Conservation (phyloP, 306 rosid species). For the Rosa persica region DNA sequence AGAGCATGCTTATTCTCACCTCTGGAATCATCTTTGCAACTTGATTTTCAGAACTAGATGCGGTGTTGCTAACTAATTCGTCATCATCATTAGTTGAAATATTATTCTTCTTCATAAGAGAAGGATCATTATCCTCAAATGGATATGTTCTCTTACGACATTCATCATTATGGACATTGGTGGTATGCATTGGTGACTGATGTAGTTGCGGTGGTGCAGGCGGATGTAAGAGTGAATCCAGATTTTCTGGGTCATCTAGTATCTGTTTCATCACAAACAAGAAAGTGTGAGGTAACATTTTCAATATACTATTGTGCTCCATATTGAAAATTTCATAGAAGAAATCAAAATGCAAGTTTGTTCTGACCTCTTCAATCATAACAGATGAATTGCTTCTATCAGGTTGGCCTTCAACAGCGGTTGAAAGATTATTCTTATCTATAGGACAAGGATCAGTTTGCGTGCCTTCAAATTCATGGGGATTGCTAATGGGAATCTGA, state of each 20-base stretch:
- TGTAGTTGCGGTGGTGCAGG: neutral
- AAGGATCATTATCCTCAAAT: neutral
- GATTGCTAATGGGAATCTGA: neutral
- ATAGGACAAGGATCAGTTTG: neutral
- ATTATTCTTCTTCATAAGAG: neutral
- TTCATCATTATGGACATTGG: neutral
- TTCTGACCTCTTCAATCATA: neutral
- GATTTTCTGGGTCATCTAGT: neutral
- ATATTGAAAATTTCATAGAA: neutral
- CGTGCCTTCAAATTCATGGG: neutral
- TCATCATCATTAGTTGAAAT: neutral
- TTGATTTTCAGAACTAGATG: neutral
- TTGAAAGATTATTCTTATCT: neutral
- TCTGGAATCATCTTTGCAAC: neutral
- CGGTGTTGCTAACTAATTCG: neutral
- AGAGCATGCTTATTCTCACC: conserved; percentile 40
- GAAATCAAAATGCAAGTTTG: neutral
- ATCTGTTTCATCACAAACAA: conserved; percentile 24
- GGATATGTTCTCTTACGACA: neutral
- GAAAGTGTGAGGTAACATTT: conserved; percentile 5
- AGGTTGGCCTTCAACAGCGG: neutral
- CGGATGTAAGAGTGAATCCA: neutral
- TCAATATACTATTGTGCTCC: conserved; percentile 8
- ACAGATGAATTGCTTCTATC: neutral
- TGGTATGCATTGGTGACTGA: neutral